A percentile compares a stretch with the other conserved stretches of the same genome.
Evolutionary conservation across 306 rosid species (phyloP).

Genomic region (Sindora glabra): DNA sequence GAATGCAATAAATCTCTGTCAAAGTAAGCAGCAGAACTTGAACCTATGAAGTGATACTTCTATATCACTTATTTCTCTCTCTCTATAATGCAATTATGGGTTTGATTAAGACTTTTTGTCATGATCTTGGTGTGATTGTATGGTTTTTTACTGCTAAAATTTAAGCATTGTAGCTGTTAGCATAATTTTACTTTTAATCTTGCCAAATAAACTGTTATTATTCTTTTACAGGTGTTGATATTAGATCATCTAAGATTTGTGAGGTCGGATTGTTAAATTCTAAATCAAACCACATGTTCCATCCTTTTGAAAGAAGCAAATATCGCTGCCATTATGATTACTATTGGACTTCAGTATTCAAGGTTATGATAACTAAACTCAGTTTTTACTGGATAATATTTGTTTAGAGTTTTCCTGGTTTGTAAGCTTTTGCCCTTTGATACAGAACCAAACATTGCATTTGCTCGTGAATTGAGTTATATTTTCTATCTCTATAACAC

Average conservation of each 20-base stretch:
- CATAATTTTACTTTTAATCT: background rate
- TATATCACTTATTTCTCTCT: background rate
- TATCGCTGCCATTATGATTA: constrained; percentile 83
- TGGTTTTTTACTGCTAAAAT: background rate
- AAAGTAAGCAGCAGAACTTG: background rate
- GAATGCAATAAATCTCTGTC: background rate
- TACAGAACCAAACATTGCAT: constrained; percentile 10
- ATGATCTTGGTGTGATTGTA: background rate
- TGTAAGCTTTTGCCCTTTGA: constrained; percentile 8
- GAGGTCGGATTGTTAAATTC: constrained; percentile 75
- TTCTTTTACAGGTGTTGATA: constrained; percentile 79
- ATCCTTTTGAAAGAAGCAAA: constrained; percentile 64
- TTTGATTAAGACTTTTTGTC: constrained; percentile 4
- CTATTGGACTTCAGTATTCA: constrained; percentile 90
- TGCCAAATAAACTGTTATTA: background rate
- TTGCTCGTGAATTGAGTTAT: background rate
- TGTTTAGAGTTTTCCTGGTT: background rate
- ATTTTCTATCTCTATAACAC: background rate
- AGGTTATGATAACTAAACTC: constrained; percentile 34
- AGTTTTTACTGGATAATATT: background rate
- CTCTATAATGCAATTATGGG: background rate
- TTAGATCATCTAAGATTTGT: constrained; percentile 85
- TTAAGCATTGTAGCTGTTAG: background rate
- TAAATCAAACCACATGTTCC: constrained; percentile 66
- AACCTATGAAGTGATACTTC: background rate